Conservation (phyloP, 1,284 basidiomycete genomes). For the Inonotus hispidus region DNA sequence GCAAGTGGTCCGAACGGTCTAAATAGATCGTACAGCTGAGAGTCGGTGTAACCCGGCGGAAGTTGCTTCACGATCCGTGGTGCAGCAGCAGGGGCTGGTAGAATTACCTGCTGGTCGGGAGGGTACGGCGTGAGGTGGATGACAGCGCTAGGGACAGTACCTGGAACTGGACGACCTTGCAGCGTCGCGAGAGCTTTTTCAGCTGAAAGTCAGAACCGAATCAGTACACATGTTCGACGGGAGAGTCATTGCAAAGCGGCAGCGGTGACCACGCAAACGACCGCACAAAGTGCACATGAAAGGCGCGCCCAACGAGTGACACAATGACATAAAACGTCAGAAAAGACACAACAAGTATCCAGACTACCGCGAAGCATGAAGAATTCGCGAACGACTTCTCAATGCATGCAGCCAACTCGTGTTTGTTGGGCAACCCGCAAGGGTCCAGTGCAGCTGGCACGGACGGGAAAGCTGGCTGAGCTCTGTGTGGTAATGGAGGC, state of each 20-base stretch:
- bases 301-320: background rate
- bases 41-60: constrained; percentile 57
- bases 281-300: background rate
- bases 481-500: constrained; percentile 14
- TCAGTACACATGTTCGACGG: constrained; percentile 5
- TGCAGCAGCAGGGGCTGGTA: constrained; percentile 66
- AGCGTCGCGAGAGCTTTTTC: constrained; percentile 85
- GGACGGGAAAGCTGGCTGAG: background rate
- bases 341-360: background rate
- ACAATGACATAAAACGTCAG: background rate
- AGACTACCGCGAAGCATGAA: background rate
- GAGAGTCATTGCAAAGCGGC: constrained; percentile 1
- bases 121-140: constrained; percentile 73
- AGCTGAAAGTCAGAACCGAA: constrained; percentile 41
- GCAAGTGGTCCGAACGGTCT: constrained; percentile 68
- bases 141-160: constrained; percentile 46
- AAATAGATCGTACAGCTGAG: constrained; percentile 70
- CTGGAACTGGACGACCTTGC: constrained; percentile 64
- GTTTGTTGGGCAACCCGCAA: background rate
- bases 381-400: background rate
- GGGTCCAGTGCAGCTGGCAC: background rate
- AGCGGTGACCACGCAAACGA: background rate
- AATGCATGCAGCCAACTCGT: background rate
- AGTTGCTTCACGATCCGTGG: constrained; percentile 77
- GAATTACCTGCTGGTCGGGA: constrained; percentile 61